Evolutionary conservation across 2,329 filamentous ascomycete genomes (phyloP).

Genomic region (Aspergillus flavus): DNA sequence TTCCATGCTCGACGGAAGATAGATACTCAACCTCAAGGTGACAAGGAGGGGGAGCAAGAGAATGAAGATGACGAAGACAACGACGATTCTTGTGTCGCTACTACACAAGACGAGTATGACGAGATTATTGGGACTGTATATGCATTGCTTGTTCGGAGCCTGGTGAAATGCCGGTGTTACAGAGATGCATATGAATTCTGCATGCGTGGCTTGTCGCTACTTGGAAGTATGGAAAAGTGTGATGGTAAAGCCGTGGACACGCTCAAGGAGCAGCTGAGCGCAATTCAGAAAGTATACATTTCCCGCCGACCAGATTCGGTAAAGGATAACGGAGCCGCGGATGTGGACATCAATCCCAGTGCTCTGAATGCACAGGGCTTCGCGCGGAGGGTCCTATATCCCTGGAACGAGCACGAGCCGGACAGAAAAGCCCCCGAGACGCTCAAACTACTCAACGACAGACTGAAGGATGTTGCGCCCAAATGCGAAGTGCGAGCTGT

Average conservation of each 20-base stretch:
- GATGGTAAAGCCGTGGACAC: slow-evolving; percentile 11
- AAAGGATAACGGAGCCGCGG: neutral
- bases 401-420: slow-evolving; percentile 65
- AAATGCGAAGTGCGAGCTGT: slow-evolving; percentile 80
- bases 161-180: slow-evolving; percentile 43
- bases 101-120: slow-evolving; percentile 39
- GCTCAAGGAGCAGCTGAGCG: slow-evolving; percentile 32
- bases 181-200: slow-evolving; percentile 46
- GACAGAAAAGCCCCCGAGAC: slow-evolving; percentile 57
- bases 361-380: slow-evolving; percentile 41
- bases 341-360: slow-evolving; percentile 31
- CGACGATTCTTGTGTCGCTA: slow-evolving; percentile 33
- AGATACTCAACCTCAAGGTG: slow-evolving; percentile 23
- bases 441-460: slow-evolving; percentile 70
- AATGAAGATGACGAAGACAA: slow-evolving; percentile 45
- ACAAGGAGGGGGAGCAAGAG: slow-evolving; percentile 1
- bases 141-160: slow-evolving; percentile 38
- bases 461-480: slow-evolving; percentile 70
- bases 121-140: slow-evolving; percentile 40
- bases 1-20: slow-evolving; percentile 67
- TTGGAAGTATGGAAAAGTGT: slow-evolving; percentile 15
- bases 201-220: slow-evolving; percentile 31
- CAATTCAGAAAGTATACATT: slow-evolving; percentile 32
- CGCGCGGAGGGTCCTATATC: slow-evolving; percentile 59
- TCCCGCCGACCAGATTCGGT: slow-evolving; percentile 4